These are phyloP conservation scores for Aspergillus carbonarius DNA, from an alignment of 2,329 filamentous ascomycete genomes.

Conservation along the genomic window DNA sequence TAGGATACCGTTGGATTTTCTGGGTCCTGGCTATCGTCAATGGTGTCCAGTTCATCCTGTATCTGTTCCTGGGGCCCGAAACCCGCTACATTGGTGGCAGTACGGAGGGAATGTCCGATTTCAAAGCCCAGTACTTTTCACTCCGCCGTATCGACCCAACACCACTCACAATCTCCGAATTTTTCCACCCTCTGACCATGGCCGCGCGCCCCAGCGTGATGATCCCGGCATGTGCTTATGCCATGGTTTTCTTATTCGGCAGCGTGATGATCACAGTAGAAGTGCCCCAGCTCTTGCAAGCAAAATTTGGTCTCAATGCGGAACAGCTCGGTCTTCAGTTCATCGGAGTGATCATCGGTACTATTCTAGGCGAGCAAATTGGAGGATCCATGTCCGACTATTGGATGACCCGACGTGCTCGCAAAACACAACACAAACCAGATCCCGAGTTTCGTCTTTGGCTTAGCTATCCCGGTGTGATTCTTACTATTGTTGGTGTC, in stretches of 20 bases:
- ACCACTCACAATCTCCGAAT: conserved; percentile 51
- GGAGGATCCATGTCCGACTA: conserved; percentile 56
- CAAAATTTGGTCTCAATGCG: conserved; percentile 57
- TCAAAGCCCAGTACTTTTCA: conserved; percentile 40
- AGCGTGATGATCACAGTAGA: conserved; percentile 59
- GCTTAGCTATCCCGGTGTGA: conserved; percentile 56
- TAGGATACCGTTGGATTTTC: conserved; percentile 60
- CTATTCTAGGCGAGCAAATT: conserved; percentile 59
- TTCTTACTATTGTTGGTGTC: conserved; percentile 54
- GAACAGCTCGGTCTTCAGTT: conserved; percentile 62
- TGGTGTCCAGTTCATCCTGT: conserved; percentile 56
- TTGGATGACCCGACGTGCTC: conserved; percentile 52
- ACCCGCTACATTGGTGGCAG: conserved; percentile 50
- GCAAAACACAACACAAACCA: conserved; percentile 36
- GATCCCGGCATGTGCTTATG: conserved; percentile 55
- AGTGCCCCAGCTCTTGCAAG: conserved; percentile 58
- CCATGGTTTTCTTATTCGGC: conserved; percentile 59
- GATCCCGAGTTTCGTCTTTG: conserved; percentile 58
- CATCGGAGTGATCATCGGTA: conserved; percentile 58
- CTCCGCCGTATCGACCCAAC: conserved; percentile 54
- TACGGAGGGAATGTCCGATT: conserved; percentile 22
- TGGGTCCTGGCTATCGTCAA: conserved; percentile 60
- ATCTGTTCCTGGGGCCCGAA: conserved; percentile 57
- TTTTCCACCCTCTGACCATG: conserved; percentile 53
- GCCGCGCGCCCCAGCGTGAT: conserved; percentile 48